Evolutionary conservation across 768 basidiomycete genomes (phyloP), one percentile per base, ranked within the genome.

Genomic region (Postia placenta): DNA sequence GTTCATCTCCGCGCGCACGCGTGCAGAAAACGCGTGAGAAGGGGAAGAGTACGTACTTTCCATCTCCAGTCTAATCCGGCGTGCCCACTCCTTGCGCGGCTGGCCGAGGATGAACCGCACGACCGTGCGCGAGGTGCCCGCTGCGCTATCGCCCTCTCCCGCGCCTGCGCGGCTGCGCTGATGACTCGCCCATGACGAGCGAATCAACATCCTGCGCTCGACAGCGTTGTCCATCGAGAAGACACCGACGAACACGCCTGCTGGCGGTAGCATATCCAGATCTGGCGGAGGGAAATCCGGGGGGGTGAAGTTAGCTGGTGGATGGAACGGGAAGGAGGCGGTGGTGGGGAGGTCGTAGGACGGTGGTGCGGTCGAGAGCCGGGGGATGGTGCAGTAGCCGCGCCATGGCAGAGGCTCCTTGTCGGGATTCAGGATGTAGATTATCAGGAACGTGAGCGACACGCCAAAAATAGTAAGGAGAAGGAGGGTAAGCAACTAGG

Each of bases 321-420:
- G 64, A 64, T 68, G 54, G 61, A 58, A 56, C 59, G 68, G 50
- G 65, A 71, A 61, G 62, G 76, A 53, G 58, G 64, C 61, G 22
- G 70, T 62, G 19, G 74, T 56, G 6, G 74, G 59, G 47, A 71
- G 63, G 54, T 65, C 61, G 47, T 65, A 62, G 51, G 76, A 57
- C 55, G 72, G 68, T 44, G 78, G 68, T 60, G 70, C 65, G 45
- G 70, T 59, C 54, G 74, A 70, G 49, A 72, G 56, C 42, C 74
- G 76, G 4, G 85, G 85, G 47, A 81, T 74, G 20, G 87, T 80
- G 68, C 95, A 98, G 64, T 95, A 96, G 19, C 85, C 82, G 57
- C 92, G 81, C 93, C 93, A 98, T 40, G 93, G 93, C 5, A 96
- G 71, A 19, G 92, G 87, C 45, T 87, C 84, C 66, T 96, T 97